phyloP scores from a whole-genome alignment of 305 asterid species.

The Fraxinus greggii region DNA sequence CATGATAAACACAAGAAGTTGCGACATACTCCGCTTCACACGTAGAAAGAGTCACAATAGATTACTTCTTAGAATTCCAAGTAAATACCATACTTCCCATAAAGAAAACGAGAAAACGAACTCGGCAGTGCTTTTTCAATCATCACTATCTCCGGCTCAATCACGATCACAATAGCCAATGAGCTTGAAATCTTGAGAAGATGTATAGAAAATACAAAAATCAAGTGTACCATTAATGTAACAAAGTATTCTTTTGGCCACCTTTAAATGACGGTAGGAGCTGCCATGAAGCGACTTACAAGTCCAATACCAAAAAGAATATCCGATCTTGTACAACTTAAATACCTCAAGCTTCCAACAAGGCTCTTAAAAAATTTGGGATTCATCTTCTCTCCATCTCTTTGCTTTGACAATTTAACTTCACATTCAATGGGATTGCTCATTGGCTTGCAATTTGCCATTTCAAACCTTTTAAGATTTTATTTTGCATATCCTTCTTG shows the following conservation, averaged over 20 bases:
- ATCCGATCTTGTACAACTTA: not conserved
- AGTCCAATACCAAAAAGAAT: not conserved
- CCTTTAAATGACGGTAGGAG: not conserved
- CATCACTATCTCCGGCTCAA: not conserved
- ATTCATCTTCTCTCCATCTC: not conserved
- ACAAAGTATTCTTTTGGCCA: not conserved
- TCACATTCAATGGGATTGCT: not conserved
- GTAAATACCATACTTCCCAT: not conserved
- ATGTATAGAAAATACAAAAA: not conserved
- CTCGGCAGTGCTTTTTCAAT: not conserved
- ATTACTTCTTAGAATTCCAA: not conserved
- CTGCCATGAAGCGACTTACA: not conserved
- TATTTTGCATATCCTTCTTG: constrained; percentile 6
- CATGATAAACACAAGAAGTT: not conserved
- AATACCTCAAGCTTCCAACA: not conserved
- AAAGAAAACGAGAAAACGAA: not conserved
- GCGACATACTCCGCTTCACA: not conserved
- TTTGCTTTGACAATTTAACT: not conserved
- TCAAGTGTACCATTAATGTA: not conserved
- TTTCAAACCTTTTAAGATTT: not conserved
- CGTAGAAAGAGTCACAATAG: not conserved
- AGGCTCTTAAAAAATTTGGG: not conserved
- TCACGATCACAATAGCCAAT: not conserved
- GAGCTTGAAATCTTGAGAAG: not conserved
- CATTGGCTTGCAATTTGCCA: not conserved